Evolutionary conservation across 2,329 filamentous ascomycete genomes (phyloP).

Genomic region (Pseudogymnoascus sp.): DNA sequence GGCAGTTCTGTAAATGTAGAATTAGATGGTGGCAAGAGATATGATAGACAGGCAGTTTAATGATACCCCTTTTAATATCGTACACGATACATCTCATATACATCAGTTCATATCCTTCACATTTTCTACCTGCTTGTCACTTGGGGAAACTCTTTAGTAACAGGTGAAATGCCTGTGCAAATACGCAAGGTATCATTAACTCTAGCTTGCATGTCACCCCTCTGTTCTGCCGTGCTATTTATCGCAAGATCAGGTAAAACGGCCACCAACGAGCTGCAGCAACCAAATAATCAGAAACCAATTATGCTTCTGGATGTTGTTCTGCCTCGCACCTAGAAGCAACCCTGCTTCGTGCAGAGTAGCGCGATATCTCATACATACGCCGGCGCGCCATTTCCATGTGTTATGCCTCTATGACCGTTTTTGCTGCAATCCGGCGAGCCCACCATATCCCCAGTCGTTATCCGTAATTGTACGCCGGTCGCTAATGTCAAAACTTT

Average conservation of each 20-base stretch:
- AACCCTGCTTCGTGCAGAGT: not conserved
- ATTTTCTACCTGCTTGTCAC: not conserved
- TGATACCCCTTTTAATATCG: slow-evolving; percentile 6
- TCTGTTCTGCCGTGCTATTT: slow-evolving; percentile 3
- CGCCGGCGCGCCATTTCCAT: not conserved
- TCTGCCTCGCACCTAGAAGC: not conserved
- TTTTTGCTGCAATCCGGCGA: slow-evolving; percentile 7
- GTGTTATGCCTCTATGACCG: slow-evolving; percentile 5
- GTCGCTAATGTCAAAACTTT: slow-evolving; percentile 4
- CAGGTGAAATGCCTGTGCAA: not conserved
- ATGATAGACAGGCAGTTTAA: slow-evolving; percentile 3
- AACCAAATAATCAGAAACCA: not conserved
- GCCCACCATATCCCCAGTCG: not conserved
- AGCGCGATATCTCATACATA: slow-evolving; percentile 5
- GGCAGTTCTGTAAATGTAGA: not conserved
- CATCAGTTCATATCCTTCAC: not conserved
- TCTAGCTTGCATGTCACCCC: not conserved
- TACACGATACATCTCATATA: not conserved
- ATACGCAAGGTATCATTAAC: not conserved
- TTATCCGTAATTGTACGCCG: slow-evolving; percentile 8
- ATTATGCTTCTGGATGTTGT: not conserved
- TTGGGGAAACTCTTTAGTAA: not conserved
- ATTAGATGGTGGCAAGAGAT: not conserved
- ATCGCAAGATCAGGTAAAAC: slow-evolving; percentile 4
- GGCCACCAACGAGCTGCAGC: not conserved